These are phyloP conservation scores for Shiraia bambusicola DNA, from an alignment of 2,329 filamentous ascomycete species.

Conservation along the genomic window DNA sequence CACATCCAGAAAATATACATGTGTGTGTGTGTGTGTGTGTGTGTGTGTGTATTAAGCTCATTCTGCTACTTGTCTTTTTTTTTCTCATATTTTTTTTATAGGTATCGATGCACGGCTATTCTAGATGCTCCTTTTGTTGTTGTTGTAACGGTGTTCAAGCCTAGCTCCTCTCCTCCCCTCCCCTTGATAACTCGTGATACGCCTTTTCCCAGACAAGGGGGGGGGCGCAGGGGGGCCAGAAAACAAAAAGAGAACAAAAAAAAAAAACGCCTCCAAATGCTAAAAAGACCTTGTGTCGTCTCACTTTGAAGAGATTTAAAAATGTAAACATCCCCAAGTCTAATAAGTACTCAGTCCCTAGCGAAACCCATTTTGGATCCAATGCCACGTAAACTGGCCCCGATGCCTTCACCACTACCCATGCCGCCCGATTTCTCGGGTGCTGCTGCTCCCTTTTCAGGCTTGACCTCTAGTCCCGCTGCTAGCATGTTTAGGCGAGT, in stretches of 20 bases:
- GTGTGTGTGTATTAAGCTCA: no score
- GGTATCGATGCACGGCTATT: background rate
- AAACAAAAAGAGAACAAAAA: no score
- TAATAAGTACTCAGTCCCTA: slow-evolving; percentile 15
- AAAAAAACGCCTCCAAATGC: slow-evolving; percentile 2
- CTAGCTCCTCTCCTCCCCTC: background rate
- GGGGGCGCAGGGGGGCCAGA: no score
- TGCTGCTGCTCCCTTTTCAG: slow-evolving; percentile 23
- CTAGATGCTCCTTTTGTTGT: background rate
- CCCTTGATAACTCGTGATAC: background rate
- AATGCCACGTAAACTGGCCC: slow-evolving; percentile 30
- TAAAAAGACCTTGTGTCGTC: background rate
- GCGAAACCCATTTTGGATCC: slow-evolving; percentile 34
- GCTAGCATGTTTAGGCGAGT: slow-evolving; percentile 74
- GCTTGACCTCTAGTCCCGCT: slow-evolving; percentile 69
- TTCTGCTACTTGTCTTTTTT: no score
- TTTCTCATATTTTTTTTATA: no score
- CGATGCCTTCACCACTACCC: slow-evolving; percentile 26
- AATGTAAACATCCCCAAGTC: no score
- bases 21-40: no score
- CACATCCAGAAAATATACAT: no score
- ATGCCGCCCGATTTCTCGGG: slow-evolving; percentile 12
- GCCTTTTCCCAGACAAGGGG: no score
- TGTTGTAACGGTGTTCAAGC: background rate
- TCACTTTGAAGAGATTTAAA: background rate